Percentiles rank a stretch among this genome's conserved stretches.
These are phyloP conservation scores for Pelagomonas calceolata DNA, from an alignment of 108 stramenopile species.

Conservation along the genomic window DNA sequence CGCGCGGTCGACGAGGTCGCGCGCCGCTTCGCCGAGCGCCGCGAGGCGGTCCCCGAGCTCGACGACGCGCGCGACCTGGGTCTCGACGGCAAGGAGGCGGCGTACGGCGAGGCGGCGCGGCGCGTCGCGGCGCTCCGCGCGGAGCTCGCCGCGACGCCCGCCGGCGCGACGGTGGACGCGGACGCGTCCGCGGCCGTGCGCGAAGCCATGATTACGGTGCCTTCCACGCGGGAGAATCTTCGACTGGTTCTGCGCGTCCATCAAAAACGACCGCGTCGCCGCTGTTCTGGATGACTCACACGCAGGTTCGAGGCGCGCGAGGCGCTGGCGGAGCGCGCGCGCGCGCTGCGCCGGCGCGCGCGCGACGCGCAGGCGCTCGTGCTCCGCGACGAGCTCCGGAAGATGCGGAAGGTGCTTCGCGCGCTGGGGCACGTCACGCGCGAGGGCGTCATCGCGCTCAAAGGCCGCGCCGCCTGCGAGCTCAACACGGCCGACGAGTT, in stretches of 20 bases:
- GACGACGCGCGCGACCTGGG: slow-evolving; percentile 82
- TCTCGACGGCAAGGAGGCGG: slow-evolving; percentile 59
- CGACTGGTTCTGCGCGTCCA: too few relatives aligned
- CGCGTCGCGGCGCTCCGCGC: too few relatives aligned
- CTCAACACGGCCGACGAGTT: slow-evolving; percentile 94
- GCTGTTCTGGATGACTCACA: too few relatives aligned
- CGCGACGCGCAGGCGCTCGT: slow-evolving; percentile 66
- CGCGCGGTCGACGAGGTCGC: slow-evolving; percentile 59
- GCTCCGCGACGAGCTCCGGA: slow-evolving; percentile 85
- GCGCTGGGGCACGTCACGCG: slow-evolving; percentile 84
- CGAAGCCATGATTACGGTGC: too few relatives aligned
- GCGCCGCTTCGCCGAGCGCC: slow-evolving; percentile 50
- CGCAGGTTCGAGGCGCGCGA: too few relatives aligned
- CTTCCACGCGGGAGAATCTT: too few relatives aligned
- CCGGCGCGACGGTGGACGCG: too few relatives aligned
- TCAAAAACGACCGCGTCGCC: too few relatives aligned
- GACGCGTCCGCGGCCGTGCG: too few relatives aligned
- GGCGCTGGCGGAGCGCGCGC: slow-evolving; percentile 55
- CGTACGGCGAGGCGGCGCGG: slow-evolving; percentile 13
- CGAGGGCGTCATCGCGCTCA: slow-evolving; percentile 86
- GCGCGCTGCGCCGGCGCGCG: slow-evolving; percentile 58
- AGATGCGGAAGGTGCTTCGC: slow-evolving; percentile 87
- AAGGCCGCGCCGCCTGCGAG: slow-evolving; percentile 96
- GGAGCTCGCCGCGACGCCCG: too few relatives aligned
- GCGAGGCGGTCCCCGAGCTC: slow-evolving; percentile 51